Conservation (phyloP, 1,139 yeast species). For the Hanseniaspora uvarum region DNA sequence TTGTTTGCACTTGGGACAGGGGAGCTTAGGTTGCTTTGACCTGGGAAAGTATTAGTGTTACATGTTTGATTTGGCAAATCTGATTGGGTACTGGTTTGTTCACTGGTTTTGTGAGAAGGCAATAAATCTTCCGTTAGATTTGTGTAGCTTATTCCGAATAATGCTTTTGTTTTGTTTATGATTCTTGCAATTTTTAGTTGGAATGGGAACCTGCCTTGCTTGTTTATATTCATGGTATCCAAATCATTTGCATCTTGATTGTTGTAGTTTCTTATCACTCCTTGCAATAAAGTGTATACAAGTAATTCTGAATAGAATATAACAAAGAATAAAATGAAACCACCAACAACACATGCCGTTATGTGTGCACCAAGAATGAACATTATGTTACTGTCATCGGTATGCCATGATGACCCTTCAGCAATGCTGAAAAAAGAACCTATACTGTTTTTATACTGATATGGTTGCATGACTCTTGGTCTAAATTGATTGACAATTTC, state of each 20-base stretch:
- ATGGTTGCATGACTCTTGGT: constrained; percentile 52
- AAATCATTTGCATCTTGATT: background rate
- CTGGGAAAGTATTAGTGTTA: background rate
- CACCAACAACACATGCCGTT: constrained; percentile 55
- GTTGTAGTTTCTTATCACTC: background rate
- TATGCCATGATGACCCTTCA: constrained; percentile 82
- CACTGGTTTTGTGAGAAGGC: background rate
- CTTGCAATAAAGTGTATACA: constrained; percentile 6
- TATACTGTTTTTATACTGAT: constrained; percentile 50
- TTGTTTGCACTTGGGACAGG: background rate
- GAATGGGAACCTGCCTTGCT: constrained; percentile 6
- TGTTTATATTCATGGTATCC: background rate
- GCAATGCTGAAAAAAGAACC: constrained; percentile 61
- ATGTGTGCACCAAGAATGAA: constrained; percentile 63
- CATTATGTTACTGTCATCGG: constrained; percentile 70
- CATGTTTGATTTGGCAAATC: background rate
- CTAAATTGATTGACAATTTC: constrained; percentile 1
- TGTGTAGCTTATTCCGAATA: background rate
- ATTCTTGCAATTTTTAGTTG: constrained; percentile 4
- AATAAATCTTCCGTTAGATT: constrained; percentile 1
- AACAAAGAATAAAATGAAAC: constrained; percentile 48
- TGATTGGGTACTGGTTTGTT: background rate
- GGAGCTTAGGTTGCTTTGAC: background rate
- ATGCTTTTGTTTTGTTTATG: constrained; percentile 5
- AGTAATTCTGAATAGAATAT: constrained; percentile 49